Conservation (phyloP, 2,329 filamentous ascomycete genomes). For the Metarhizium anisopliae region DNA sequence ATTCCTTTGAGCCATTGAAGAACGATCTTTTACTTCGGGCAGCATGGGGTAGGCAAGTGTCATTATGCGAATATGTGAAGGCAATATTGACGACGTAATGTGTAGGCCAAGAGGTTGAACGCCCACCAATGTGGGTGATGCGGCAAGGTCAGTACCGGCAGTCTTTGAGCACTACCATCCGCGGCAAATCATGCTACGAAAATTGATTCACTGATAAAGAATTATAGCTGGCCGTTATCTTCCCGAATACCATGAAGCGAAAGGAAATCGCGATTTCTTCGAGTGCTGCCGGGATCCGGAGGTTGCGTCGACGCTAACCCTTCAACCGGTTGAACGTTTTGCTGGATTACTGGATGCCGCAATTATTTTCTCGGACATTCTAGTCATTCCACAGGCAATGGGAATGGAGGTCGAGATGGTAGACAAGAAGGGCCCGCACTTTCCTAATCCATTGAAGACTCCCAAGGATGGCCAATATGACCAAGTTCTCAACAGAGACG, state of each 20-base stretch:
- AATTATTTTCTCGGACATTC: constrained; percentile 98
- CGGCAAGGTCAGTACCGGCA: constrained; percentile 66
- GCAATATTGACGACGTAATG: constrained; percentile 3
- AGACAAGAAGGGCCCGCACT: constrained; percentile 92
- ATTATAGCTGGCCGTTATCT: constrained; percentile 82
- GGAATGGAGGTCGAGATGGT: constrained; percentile 99
- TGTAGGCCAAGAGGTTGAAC: constrained; percentile 78
- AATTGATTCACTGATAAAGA: not conserved
- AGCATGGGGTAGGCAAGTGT: constrained; percentile 63
- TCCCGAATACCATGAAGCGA: constrained; percentile 94
- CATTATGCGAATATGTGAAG: not conserved
- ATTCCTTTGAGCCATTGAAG: constrained; percentile 72
- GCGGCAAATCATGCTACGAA: not conserved
- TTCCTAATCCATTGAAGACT: constrained; percentile 71
- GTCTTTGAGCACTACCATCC: not conserved
- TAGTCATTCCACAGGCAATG: constrained; percentile 95
- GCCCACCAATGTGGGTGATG: constrained; percentile 98
- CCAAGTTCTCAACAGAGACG: constrained; percentile 63
- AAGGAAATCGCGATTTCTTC: constrained; percentile 89
- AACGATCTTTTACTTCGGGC: constrained; percentile 90
- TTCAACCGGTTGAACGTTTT: constrained; percentile 91
- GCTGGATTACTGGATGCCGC: constrained; percentile 86
- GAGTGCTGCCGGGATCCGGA: constrained; percentile 92
- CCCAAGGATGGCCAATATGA: constrained; percentile 79
- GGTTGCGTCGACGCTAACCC: constrained; percentile 83